Evolutionary conservation across 352 stramenopile species (phyloP), one percentile per base, ranked within the genome.

Genomic region (Pythium phragmitis): DNA sequence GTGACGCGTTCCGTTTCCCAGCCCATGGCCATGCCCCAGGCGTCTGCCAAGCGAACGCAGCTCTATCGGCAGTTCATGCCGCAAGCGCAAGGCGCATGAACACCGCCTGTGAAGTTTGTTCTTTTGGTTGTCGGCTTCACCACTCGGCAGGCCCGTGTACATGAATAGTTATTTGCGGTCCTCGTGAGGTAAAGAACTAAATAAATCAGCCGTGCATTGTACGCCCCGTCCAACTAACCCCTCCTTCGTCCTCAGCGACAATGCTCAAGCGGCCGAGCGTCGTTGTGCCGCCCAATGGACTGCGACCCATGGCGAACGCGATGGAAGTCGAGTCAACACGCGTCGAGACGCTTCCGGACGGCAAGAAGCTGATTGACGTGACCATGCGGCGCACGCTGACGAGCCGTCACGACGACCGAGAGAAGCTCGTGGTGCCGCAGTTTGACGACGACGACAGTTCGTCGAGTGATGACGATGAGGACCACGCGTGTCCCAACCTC

Each of bases 401-500:
- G 30, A 54, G 9, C 37, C 37, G 9, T 12, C 11, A 16, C 37
- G 1, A 16, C n/a, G 43, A 43, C 26, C 42, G 58, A 77, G 82
- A 54, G 14, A 73, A 78, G 46, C 65, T 92, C 7, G 71, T 80
- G 28, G 37, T 92, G n/a, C 80, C 84, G 37, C 68, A 76, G 45
- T 92, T 90, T 54, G 79, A 92, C 53, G 81, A 92, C 17, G 80
- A 89, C 37, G 79, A 83, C 26, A 78, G 79, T 51, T 78, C 68
- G 6, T 69, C 69, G 21, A 65, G 66, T 19, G 74, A 84, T 17
- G 64, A 74, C 17, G 61, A 63, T 8, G 59, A 48, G 30, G 33
- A 57, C 8, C 26, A n/a, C 54, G 60, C 4, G 26, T 5, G 26
- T 30, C 26, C 7, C 45, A 75, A 58, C 17, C 45, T 7, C 1